These are phyloP conservation scores for Cladosporium oxysporum DNA, from an alignment of 2,329 filamentous ascomycete species.

Conservation along the genomic window DNA sequence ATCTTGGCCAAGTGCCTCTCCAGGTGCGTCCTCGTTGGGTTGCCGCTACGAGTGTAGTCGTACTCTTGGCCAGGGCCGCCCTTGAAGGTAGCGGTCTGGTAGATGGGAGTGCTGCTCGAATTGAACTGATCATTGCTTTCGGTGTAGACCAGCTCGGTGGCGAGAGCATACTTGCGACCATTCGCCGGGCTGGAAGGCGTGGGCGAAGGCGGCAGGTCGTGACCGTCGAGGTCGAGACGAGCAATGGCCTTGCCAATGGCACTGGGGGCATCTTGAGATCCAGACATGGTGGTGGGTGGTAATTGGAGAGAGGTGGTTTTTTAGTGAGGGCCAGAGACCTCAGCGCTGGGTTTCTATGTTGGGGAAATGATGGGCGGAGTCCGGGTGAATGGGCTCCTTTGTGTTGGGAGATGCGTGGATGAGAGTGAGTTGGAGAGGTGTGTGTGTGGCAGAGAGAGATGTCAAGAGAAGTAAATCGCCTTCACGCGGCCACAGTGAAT, in stretches of 20 bases:
- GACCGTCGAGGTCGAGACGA: conserved; percentile 75
- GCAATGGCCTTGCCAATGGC: conserved; percentile 45
- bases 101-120: conserved; percentile 93
- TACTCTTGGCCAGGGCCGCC: conserved; percentile 82
- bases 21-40: conserved; percentile 92
- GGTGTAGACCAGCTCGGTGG: conserved; percentile 94
- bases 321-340: conserved; percentile 37
- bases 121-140: conserved; percentile 97
- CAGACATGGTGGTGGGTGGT: conserved; percentile 29
- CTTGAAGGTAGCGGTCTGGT: conserved; percentile 97
- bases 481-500: conserved; percentile 7
- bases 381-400: conserved; percentile 15
- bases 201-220: conserved; percentile 85
- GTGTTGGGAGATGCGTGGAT: background rate
- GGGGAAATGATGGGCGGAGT: conserved; percentile 33
- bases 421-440: background rate
- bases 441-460: background rate
- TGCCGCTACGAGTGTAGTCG: conserved; percentile 97
- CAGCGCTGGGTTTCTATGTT: conserved; percentile 27
- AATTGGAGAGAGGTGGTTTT: conserved; percentile 32
- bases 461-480: background rate
- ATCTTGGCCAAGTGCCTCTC: conserved; percentile 98
- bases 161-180: conserved; percentile 86
- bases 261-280: conserved; percentile 31
- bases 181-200: conserved; percentile 87